Evolutionary conservation across 106 monocot genomes (phyloP), one percentile per base, ranked within the genome.

Genomic region (Dendrobium chrysotoxum): DNA sequence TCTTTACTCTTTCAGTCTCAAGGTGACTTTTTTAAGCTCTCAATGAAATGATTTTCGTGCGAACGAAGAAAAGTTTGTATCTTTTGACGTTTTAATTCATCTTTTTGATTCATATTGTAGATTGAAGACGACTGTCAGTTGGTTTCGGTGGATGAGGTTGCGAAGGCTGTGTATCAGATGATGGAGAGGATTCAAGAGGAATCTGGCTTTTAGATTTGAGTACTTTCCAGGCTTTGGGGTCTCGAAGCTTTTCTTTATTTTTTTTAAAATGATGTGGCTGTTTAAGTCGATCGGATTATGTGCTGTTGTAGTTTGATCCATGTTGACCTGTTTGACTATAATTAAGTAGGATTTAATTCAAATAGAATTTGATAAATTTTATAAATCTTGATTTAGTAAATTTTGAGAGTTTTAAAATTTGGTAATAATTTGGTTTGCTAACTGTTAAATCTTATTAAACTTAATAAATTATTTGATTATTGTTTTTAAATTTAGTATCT

Each of bases 1-100:
- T 40, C 79, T 94, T 67, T 94, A 92, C 83, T 92, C 93, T 41
- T 87, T 96, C 83, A 96, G 88, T 77, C 88, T 96, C 78, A 96
- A 96, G 96, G 96, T 96, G 79, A 18, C 31, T 13, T 35, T 35
- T 70, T 70, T 76, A 13, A 15, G 1, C 10, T 7, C 5, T 47
- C 28, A 2, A 28, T 46, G 47, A 5, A 4, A 47, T 10, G 4
- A 47, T 28, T 17, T n/a, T 75, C 10, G 7, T 75, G 8, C 11
- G 42, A 11, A 44, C 17, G 75, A 8, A 61, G 61, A 61, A 61
- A 61, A 61, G 21, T 61, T 61, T 4, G n/a, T 21, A 26, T 16
- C 46, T 28, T 46, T 0, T 3, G 2, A 25, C 50, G 8, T 7
- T 13, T 47, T 26, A 20, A 15, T 47, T 28, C 76, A 4, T 23